Conservation (phyloP, 345 rosid genomes). For the Schrenkiella parvula region DNA sequence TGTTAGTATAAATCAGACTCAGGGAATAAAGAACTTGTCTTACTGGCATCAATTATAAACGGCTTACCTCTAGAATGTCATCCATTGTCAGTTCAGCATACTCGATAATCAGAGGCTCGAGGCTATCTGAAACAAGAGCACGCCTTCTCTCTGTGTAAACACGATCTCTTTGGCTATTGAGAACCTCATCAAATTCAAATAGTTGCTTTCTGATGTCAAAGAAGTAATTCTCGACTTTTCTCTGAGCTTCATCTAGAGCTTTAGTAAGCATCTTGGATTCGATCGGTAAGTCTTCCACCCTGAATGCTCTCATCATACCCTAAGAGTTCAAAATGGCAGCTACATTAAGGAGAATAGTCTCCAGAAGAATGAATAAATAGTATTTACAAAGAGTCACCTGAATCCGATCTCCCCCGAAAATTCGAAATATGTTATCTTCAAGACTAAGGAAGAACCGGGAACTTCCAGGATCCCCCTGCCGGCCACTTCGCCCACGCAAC, state of each 20-base stretch:
- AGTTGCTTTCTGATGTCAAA: constrained; percentile 90
- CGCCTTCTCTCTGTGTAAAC: constrained; percentile 93
- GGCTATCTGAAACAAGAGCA: constrained; percentile 82
- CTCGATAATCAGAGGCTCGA: constrained; percentile 80
- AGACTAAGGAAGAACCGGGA: constrained; percentile 97
- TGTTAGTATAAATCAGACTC: neutral
- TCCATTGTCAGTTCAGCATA: constrained; percentile 98
- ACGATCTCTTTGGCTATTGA: constrained; percentile 97
- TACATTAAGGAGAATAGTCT: constrained; percentile 4
- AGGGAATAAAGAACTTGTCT: neutral
- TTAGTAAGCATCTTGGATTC: constrained; percentile 94
- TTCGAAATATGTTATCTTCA: constrained; percentile 92
- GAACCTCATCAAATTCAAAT: constrained; percentile 92
- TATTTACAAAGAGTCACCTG: constrained; percentile 51
- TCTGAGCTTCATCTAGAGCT: constrained; percentile 95
- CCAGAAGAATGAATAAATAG: neutral
- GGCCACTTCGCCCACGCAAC: constrained; percentile 94
- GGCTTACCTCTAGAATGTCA: constrained; percentile 83
- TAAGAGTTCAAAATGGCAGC: constrained; percentile 33
- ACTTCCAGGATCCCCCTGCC: constrained; percentile 99
- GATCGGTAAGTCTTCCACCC: constrained; percentile 94
- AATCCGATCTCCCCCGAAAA: constrained; percentile 90
- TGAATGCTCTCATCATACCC: constrained; percentile 97
- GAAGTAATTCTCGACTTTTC: constrained; percentile 95
- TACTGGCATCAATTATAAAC: neutral